phyloP scores from a whole-genome alignment of 2,329 filamentous ascomycete species.

The Arachnomyces sp. region DNA sequence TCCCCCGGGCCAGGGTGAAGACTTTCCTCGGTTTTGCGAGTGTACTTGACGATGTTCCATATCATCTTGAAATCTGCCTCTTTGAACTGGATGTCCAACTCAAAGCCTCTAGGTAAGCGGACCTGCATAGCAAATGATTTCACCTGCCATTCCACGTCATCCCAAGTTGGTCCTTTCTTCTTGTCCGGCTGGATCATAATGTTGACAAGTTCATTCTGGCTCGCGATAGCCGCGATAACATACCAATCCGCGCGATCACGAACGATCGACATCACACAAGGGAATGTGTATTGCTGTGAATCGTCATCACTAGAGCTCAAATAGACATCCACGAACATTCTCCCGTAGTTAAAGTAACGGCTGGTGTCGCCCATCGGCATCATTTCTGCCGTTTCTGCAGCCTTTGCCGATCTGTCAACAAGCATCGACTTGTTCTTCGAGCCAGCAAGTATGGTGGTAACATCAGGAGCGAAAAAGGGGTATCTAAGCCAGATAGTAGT shows the following conservation, averaged over 20 bases:
- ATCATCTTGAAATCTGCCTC: constrained; percentile 71
- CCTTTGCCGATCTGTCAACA: constrained; percentile 40
- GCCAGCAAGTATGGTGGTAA: constrained; percentile 61
- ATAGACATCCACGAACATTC: constrained; percentile 65
- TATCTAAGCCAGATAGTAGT: constrained; percentile 76
- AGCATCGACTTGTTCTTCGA: constrained; percentile 37
- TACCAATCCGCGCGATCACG: constrained; percentile 61
- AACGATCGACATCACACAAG: constrained; percentile 67
- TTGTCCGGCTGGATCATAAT: constrained; percentile 63
- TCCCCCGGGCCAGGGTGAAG: constrained; percentile 64
- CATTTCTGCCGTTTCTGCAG: constrained; percentile 51
- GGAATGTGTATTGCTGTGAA: constrained; percentile 59
- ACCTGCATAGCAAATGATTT: constrained; percentile 59
- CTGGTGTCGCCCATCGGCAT: constrained; percentile 70
- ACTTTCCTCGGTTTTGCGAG: constrained; percentile 63
- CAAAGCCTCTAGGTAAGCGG: constrained; percentile 65
- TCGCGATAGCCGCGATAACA: constrained; percentile 65
- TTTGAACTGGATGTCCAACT: constrained; percentile 60
- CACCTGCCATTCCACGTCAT: constrained; percentile 71
- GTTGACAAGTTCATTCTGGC: constrained; percentile 70
- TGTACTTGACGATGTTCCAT: constrained; percentile 80
- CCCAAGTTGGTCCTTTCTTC: constrained; percentile 64
- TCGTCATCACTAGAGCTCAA: constrained; percentile 65
- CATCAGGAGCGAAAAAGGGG: constrained; percentile 62
- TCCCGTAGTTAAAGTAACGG: constrained; percentile 68